These are phyloP conservation scores for Glycyrrhiza uralensis DNA, from an alignment of 306 rosid species.

Conservation along the genomic window DNA sequence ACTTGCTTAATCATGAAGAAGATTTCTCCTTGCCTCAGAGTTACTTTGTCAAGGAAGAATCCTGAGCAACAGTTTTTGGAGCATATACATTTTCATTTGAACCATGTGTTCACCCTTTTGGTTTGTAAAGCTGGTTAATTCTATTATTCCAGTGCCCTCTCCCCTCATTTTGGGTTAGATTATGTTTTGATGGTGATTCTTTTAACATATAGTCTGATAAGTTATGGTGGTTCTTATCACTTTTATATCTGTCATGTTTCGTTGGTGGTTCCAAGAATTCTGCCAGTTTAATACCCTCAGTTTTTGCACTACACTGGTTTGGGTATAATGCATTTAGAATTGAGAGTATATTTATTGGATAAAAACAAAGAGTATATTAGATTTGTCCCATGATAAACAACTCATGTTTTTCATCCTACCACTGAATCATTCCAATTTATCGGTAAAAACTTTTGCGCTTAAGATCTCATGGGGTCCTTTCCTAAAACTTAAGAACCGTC, in stretches of 20 bases:
- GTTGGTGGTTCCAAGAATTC: background rate
- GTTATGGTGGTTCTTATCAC: background rate
- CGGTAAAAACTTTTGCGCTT: no score
- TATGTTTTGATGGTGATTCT: background rate
- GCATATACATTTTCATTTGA: conserved; percentile 29
- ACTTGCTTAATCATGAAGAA: conserved; percentile 72
- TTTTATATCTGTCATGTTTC: background rate
- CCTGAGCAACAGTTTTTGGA: conserved; percentile 35
- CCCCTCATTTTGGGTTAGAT: conserved; percentile 12
- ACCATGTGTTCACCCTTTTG: background rate
- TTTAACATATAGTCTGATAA: background rate
- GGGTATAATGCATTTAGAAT: background rate
- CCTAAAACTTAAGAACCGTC: no score
- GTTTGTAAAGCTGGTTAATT: conserved; percentile 25
- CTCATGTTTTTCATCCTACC: background rate
- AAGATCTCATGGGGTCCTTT: no score
- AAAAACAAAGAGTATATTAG: background rate
- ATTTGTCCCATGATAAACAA: background rate
- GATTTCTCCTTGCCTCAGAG: conserved; percentile 83
- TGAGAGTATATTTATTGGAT: background rate
- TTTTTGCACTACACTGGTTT: conserved; percentile 1
- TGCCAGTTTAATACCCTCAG: background rate
- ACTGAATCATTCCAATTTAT: background rate
- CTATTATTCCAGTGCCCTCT: background rate
- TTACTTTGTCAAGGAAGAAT: conserved; percentile 75